Percentiles rank a stretch among this genome's conserved stretches.
phyloP scores from a whole-genome alignment of 768 basidiomycete genomes.

The Polyporus arcularius region DNA sequence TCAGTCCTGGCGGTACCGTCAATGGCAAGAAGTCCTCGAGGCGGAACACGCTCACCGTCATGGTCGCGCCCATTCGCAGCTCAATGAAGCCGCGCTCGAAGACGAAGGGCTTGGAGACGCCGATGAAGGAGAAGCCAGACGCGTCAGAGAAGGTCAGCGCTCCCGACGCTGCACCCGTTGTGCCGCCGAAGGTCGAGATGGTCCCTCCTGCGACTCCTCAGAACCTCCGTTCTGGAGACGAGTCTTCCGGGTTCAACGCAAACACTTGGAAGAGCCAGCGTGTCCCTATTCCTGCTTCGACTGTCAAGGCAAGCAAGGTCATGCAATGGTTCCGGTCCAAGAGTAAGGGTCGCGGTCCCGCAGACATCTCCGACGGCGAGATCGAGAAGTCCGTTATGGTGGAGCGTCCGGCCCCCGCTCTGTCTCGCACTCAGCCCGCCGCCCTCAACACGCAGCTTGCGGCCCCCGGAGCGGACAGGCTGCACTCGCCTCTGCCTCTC shows the following conservation, averaged over 20 bases:
- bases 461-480: slow-evolving; percentile 15
- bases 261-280: slow-evolving; percentile 34
- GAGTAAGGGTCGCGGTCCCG: slow-evolving; percentile 46
- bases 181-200: slow-evolving; percentile 22
- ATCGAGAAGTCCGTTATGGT: slow-evolving; percentile 20
- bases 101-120: slow-evolving; percentile 29
- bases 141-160: slow-evolving; percentile 19
- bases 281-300: slow-evolving; percentile 58
- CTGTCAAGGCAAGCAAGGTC: slow-evolving; percentile 90
- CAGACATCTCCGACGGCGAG: slow-evolving; percentile 31
- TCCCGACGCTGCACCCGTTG: slow-evolving; percentile 13
- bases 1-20: slow-evolving; percentile 37
- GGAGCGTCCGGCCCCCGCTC: slow-evolving; percentile 13
- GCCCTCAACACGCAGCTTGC: slow-evolving; percentile 16
- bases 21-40: slow-evolving; percentile 55
- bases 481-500: slow-evolving; percentile 17
- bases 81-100: slow-evolving; percentile 41
- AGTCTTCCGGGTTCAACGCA: slow-evolving; percentile 27
- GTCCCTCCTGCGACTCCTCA: slow-evolving; percentile 25
- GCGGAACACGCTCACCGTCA: slow-evolving; percentile 84
- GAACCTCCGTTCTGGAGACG: slow-evolving; percentile 27
- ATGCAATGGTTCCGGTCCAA: slow-evolving; percentile 97
- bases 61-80: slow-evolving; percentile 77
- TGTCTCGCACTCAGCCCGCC: neutral
- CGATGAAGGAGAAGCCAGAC: slow-evolving; percentile 34